These are phyloP conservation scores for Peniophora sp. DNA, from an alignment of 1,284 basidiomycete genomes.

Conservation along the genomic window DNA sequence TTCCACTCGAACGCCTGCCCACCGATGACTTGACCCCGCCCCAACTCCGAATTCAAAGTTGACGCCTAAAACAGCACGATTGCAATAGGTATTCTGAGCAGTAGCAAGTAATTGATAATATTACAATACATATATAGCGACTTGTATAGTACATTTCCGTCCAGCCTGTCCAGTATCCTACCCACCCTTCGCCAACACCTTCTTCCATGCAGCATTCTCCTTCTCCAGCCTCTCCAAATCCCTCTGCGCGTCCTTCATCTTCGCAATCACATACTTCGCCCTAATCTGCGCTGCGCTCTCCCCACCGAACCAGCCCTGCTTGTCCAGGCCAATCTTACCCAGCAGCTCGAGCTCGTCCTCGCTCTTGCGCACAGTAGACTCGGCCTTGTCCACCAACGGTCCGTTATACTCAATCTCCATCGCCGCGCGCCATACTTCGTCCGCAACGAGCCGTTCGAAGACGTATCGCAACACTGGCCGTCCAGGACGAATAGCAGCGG, in stretches of 20 bases:
- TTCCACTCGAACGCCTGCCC: too few species aligned
- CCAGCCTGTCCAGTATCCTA: not conserved
- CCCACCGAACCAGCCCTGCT: conserved; percentile 33
- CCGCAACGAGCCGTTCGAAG: conserved; percentile 77
- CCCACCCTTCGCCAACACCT: conserved; percentile 22
- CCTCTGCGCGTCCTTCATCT: conserved; percentile 62
- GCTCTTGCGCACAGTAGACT: conserved; percentile 59
- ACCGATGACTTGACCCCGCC: too few species aligned
- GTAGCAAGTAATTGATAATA: too few species aligned
- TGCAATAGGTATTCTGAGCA: too few species aligned
- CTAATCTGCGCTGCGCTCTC: conserved; percentile 53
- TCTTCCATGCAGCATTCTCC: conserved; percentile 63
- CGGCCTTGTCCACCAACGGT: conserved; percentile 59
- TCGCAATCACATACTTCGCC: conserved; percentile 62
- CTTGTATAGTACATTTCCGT: too few species aligned
- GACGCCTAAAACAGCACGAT: too few species aligned
- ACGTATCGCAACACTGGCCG: conserved; percentile 86
- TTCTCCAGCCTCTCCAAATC: conserved; percentile 66
- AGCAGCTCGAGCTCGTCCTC: conserved; percentile 72
- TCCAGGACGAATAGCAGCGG: conserved; percentile 79
- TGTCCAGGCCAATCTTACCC: conserved; percentile 49
- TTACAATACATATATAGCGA: too few species aligned
- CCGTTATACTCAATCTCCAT: conserved; percentile 80
- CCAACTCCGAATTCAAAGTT: too few species aligned
- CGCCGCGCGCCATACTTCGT: conserved; percentile 73